phyloP scores from a whole-genome alignment of 495 filamentous ascomycete species.

The Melanomma pulvis-pyrius region DNA sequence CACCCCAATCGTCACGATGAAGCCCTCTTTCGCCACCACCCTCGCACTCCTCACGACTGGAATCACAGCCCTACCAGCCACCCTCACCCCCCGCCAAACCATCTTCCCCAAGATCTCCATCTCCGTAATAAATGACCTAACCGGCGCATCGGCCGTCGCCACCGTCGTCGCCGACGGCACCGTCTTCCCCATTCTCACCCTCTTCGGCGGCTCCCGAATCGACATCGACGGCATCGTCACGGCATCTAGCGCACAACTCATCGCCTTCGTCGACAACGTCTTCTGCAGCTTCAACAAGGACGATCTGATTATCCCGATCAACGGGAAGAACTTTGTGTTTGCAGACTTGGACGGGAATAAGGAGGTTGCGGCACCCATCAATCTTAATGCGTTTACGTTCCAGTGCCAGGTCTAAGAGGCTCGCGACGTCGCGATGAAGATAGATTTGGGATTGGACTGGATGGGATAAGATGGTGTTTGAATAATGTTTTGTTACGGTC shows the following conservation, averaged over 20 bases:
- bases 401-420: conserved; percentile 14
- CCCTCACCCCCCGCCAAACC: not conserved
- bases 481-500: no score
- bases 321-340: not conserved
- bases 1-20: conserved; percentile 19
- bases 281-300: conserved; percentile 7
- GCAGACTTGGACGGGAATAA: conserved; percentile 6
- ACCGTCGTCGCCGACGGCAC: conserved; percentile 8
- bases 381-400: conserved; percentile 2
- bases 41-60: not conserved
- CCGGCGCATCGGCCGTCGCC: not conserved
- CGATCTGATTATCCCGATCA: conserved; percentile 1
- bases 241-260: conserved; percentile 1
- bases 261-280: not conserved
- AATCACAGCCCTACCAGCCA: no score
- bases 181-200: not conserved
- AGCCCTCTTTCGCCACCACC: conserved; percentile 7
- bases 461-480: not conserved
- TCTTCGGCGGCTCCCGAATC: conserved; percentile 6
- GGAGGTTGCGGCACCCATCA: not conserved
- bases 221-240: not conserved
- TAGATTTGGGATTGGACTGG: not conserved
- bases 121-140: conserved; percentile 13
- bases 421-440: no score
- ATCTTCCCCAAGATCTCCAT: conserved; percentile 5